phyloP scores from a whole-genome alignment of 2,329 filamentous ascomycete species.

The Colletotrichum siamense region DNA sequence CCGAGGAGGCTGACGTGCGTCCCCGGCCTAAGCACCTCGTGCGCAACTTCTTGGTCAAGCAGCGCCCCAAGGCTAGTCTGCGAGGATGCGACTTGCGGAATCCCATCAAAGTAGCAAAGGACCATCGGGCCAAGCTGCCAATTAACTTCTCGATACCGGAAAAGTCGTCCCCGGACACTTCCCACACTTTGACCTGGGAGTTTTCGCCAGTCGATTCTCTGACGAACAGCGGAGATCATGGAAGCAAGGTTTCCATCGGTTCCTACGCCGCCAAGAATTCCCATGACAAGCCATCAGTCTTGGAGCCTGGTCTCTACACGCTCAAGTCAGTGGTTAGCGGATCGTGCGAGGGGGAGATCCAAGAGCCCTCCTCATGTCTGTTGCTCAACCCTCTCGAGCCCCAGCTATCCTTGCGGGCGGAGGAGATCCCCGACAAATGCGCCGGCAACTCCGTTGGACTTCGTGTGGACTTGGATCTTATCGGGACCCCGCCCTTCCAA shows the following conservation, averaged over 20 bases:
- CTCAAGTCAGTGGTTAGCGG: slow-evolving; percentile 80
- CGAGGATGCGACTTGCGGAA: slow-evolving; percentile 78
- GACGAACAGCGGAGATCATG: slow-evolving; percentile 73
- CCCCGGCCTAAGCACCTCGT: slow-evolving; percentile 68
- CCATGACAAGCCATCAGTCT: slow-evolving; percentile 70
- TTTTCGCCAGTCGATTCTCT: slow-evolving; percentile 79
- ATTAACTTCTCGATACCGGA: slow-evolving; percentile 72
- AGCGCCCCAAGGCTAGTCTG: slow-evolving; percentile 78
- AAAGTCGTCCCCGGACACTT: slow-evolving; percentile 62
- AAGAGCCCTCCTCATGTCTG: slow-evolving; percentile 93
- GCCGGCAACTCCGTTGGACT: slow-evolving; percentile 93
- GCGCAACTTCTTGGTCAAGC: slow-evolving; percentile 84
- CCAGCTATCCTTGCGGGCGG: slow-evolving; percentile 72
- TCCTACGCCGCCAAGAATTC: slow-evolving; percentile 66
- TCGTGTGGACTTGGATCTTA: slow-evolving; percentile 85
- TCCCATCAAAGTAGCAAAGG: slow-evolving; percentile 84
- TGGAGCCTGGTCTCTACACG: slow-evolving; percentile 84
- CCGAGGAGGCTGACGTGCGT: slow-evolving; percentile 73
- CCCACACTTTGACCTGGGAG: slow-evolving; percentile 78
- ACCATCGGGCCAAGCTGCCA: slow-evolving; percentile 71
- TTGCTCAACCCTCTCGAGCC: slow-evolving; percentile 92
- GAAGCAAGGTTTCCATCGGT: slow-evolving; percentile 61
- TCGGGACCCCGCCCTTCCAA: slow-evolving; percentile 91
- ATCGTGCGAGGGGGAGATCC: slow-evolving; percentile 84
- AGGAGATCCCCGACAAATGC: slow-evolving; percentile 93